Percentiles rank a stretch among this genome's conserved stretches.
Evolutionary conservation across 2,329 filamentous ascomycete species (phyloP).

Genomic region (Pestalotiopsis sp.): DNA sequence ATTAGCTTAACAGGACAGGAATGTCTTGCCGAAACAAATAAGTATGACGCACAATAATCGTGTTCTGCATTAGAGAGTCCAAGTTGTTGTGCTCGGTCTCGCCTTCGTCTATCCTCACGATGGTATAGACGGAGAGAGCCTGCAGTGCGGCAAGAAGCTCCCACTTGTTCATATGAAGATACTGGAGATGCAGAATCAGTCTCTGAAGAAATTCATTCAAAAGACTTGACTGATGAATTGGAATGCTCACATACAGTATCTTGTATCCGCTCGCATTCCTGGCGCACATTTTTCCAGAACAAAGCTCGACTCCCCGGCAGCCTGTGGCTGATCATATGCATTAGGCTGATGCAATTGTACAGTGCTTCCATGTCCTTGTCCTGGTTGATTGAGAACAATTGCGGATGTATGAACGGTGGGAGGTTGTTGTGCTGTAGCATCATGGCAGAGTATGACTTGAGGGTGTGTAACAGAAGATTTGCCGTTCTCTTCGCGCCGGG

Average conservation of each 20-base stretch:
- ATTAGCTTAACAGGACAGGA: neutral
- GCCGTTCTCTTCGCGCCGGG: slow-evolving; percentile 33
- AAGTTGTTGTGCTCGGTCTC: slow-evolving; percentile 45
- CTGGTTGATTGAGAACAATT: slow-evolving; percentile 23
- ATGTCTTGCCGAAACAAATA: neutral
- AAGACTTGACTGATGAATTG: slow-evolving; percentile 9
- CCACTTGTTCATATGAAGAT: slow-evolving; percentile 34
- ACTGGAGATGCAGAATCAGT: neutral
- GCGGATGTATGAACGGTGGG: slow-evolving; percentile 45
- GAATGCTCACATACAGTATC: slow-evolving; percentile 32
- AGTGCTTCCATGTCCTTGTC: slow-evolving; percentile 36
- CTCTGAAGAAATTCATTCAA: too few species aligned
- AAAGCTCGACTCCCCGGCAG: slow-evolving; percentile 38
- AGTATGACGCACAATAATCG: slow-evolving; percentile 34
- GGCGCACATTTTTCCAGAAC: slow-evolving; percentile 46
- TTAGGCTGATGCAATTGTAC: slow-evolving; percentile 41
- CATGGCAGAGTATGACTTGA: slow-evolving; percentile 44
- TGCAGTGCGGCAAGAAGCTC: slow-evolving; percentile 44
- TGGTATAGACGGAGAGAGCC: slow-evolving; percentile 44
- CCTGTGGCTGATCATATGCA: slow-evolving; percentile 39
- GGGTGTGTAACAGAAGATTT: slow-evolving; percentile 39
- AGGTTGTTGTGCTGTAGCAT: slow-evolving; percentile 38
- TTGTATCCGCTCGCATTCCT: slow-evolving; percentile 42
- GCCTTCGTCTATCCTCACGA: slow-evolving; percentile 44
- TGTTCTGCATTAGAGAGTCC: slow-evolving; percentile 37